Base-by-base conservation (phyloP, 352 stramenopile species). In the Globisporangium paroecandrum region DNA sequence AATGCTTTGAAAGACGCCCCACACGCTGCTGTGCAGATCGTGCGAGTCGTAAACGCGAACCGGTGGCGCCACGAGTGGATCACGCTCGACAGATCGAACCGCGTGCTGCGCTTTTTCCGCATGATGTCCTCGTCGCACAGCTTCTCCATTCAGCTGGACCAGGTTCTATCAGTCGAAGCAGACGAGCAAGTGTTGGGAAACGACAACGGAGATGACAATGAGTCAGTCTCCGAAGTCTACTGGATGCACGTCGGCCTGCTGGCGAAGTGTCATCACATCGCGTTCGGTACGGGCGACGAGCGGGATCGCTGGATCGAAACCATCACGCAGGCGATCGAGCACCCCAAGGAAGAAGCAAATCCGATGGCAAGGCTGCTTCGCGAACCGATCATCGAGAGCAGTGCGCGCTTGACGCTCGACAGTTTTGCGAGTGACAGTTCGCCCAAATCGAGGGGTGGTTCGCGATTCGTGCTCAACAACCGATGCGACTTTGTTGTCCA, bases 41-140 rank as follows among this genome's bases (percentile, higher is more conserved):
- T 89, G 4, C 81, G 81, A 8, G 74, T 76, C 12, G 56, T 86
- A 3, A 73, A 55, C 10, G 54, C 64, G 2, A 75, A 62, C 3
- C 71, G 75, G 20, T 89, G 81, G 81, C 72, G 81, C 15, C 77
- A 87, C 62, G 81, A 89, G 56, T 89, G 78, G 78, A 59, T 87
- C 13, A 76, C 72, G n/a, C 53, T 89, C 2, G 77, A 89, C 61
- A 71, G 73, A 29, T 56, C 65, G 8, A 68, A 73, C 1, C 70
- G 73, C 13, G 49, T 75, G 7, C 65, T 89, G 1, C 73, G 77
- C 0, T 87, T 89, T 57, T 85, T 83, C 51, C 73, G 78, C 0
- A 81, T 80, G 66, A 70, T 79, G 53, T 64, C 76, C 13, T 85
- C 77, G 13, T 66, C 65, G 1, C 65, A 68, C 3, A 77, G 75